Base-by-base conservation (phyloP, 257 asterid species). In the Jacaranda copaia region DNA sequence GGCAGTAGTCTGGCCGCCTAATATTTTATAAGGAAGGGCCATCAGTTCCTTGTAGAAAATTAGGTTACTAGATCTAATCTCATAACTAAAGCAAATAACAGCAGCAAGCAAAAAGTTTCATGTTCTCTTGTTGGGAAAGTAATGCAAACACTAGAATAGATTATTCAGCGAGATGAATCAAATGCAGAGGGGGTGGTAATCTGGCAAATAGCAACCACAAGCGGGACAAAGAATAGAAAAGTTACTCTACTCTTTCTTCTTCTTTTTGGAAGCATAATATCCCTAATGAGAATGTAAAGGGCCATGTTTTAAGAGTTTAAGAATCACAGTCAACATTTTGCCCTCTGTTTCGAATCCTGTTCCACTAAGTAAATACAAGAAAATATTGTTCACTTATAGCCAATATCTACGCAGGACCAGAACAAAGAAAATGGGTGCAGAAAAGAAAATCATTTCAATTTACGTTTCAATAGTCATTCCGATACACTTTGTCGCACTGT, bases 391-490 rank as follows among this genome's bases (percentile, higher is more conserved):
- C 58, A 11, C 35, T 59, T 3, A 19, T 19, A 53, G 65, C 1
- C 51, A 62, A 48, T 18, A 68, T 73, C 58, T 32, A 55, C 20
- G 42, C 7, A 49, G 45, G 51, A 70, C 2, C 45, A 40, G 35
- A 36, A 12, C 42, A 32, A 48, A 49, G 77, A 18, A 14, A 55
- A 53, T 45, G 58, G 76, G 52, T 66, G 25, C 20, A 71, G 48
- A 68, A 55, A 57, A 18, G 59, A 10, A 48, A 51, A 58, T 36
- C 16, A 75, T 15, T 60, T 82, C 42, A 71, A 72, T 91, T 81
- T 86, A 96, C 97, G 99, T 96, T 85, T 96, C 99, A 80, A 96
- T 96, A 16, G 99, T 96, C 99, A 96, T 93, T 81, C 99, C 99
- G 79, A 96, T 96, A 80, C 98, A 96, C 88, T 96, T 93, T 66